Percentiles rank a stretch among this genome's conserved stretches.
Conservation (phyloP, 2,329 filamentous ascomycete species). For the Fusarium nisikadoi region DNA sequence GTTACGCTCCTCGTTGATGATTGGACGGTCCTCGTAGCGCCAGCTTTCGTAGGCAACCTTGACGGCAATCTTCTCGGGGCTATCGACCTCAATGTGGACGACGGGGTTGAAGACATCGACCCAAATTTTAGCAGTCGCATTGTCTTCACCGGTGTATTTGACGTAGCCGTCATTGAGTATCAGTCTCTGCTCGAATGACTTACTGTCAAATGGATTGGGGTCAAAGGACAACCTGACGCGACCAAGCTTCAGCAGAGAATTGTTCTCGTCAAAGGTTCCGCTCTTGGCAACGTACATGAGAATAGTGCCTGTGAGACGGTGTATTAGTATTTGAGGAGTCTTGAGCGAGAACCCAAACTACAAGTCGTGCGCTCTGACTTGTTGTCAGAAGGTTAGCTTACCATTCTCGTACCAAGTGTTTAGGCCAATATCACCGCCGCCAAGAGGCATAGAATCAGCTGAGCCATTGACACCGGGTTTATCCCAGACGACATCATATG, state of each 20-base stretch:
- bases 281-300: slow-evolving; percentile 14
- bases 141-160: neutral
- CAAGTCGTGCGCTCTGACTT: fast-evolving
- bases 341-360: fast-evolving
- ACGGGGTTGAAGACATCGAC: slow-evolving; percentile 7
- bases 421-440: slow-evolving; percentile 2
- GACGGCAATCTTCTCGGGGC: neutral
- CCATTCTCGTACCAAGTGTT: slow-evolving; percentile 18
- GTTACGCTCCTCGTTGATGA: slow-evolving; percentile 1
- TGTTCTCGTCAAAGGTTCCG: slow-evolving; percentile 13
- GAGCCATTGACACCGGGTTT: slow-evolving; percentile 9
- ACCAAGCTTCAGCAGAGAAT: slow-evolving; percentile 10
- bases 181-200: neutral
- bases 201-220: neutral
- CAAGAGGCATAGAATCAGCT: slow-evolving; percentile 12
- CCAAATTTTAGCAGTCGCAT: slow-evolving; percentile 3
- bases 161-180: neutral
- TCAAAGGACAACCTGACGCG: slow-evolving; percentile 6
- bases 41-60: neutral
- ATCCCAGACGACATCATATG: slow-evolving; percentile 6
- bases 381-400: neutral
- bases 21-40: neutral
- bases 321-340: neutral
- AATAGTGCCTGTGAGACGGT: neutral
- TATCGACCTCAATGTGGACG: slow-evolving; percentile 2